Conservation (phyloP, 805 yeast genomes). For the Lachancea nothofagi region DNA sequence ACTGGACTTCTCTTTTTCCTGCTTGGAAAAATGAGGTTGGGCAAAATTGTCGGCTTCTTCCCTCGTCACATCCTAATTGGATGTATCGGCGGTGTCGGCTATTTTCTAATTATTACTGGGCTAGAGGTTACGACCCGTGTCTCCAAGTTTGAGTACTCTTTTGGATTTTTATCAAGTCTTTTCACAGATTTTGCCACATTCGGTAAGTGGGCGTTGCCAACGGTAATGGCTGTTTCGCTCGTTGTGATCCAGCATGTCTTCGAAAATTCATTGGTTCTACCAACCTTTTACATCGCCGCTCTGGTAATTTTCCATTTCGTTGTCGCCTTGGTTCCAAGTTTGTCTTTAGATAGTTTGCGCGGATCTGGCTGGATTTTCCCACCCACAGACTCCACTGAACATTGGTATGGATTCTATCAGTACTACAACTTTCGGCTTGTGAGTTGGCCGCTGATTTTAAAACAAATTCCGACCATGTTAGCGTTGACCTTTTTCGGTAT, state of each 20-base stretch:
- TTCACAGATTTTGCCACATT: conserved; percentile 37
- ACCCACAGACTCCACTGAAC: conserved; percentile 47
- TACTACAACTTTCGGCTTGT: conserved; percentile 65
- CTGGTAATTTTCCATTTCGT: conserved; percentile 64
- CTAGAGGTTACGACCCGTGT: conserved; percentile 83
- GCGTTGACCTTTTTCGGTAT: conserved; percentile 95
- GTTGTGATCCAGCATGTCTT: conserved; percentile 54
- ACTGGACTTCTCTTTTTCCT: conserved; percentile 78
- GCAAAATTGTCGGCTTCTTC: conserved; percentile 87
- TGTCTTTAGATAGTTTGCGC: conserved; percentile 59
- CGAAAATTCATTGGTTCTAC: conserved; percentile 71
- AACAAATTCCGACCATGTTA: conserved; percentile 85
- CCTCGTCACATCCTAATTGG: conserved; percentile 96
- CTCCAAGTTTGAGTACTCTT: conserved; percentile 62
- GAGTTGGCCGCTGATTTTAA: conserved; percentile 64
- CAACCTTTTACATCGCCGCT: conserved; percentile 69
- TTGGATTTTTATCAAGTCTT: conserved; percentile 46
- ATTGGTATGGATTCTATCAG: conserved; percentile 87
- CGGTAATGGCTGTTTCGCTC: conserved; percentile 54
- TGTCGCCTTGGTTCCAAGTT: conserved; percentile 57
- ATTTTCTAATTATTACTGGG: conserved; percentile 84
- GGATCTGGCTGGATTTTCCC: conserved; percentile 80
- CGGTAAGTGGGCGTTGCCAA: conserved; percentile 67
- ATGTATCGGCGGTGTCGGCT: conserved; percentile 98
- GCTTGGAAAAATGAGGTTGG: conserved; percentile 75